These are phyloP conservation scores for Leucosporidium yakuticum DNA, from an alignment of 768 basidiomycete species.

Conservation along the genomic window DNA sequence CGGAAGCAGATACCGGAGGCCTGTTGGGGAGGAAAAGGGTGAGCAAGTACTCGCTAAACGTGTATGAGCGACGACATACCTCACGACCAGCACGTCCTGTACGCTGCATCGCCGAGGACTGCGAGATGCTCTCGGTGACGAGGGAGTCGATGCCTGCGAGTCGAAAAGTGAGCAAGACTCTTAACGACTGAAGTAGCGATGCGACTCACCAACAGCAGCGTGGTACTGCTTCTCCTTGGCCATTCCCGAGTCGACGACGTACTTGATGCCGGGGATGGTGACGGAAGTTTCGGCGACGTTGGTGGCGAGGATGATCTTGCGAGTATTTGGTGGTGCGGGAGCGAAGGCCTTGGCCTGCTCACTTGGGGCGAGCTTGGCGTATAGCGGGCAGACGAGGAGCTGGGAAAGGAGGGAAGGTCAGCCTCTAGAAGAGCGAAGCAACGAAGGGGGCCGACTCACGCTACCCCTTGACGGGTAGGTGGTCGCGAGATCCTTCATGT, in stretches of 20 bases:
- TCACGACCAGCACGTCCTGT: slow-evolving; percentile 95
- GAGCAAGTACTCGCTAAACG: background rate
- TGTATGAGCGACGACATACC: slow-evolving; percentile 45
- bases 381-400: slow-evolving; percentile 75
- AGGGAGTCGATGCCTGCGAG: slow-evolving; percentile 77
- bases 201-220: slow-evolving; percentile 36
- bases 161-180: background rate
- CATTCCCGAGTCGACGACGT: slow-evolving; percentile 92
- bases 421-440: no score
- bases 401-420: slow-evolving; percentile 39
- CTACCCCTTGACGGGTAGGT: slow-evolving; percentile 1
- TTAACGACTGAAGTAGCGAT: background rate
- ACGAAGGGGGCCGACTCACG: background rate
- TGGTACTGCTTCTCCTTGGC: slow-evolving; percentile 85
- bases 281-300: slow-evolving; percentile 98
- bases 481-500: slow-evolving; percentile 19
- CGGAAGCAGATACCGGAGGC: slow-evolving; percentile 82
- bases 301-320: slow-evolving; percentile 91
- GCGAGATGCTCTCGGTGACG: slow-evolving; percentile 71
- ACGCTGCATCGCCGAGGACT: slow-evolving; percentile 78
- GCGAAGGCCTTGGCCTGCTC: slow-evolving; percentile 75
- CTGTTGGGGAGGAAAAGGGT: slow-evolving; percentile 43
- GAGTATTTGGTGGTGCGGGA: slow-evolving; percentile 53
- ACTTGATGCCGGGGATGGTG: slow-evolving; percentile 91
- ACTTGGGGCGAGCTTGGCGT: slow-evolving; percentile 70